phyloP scores from a whole-genome alignment of 768 basidiomycete species.

The Collybiopsis confluens region DNA sequence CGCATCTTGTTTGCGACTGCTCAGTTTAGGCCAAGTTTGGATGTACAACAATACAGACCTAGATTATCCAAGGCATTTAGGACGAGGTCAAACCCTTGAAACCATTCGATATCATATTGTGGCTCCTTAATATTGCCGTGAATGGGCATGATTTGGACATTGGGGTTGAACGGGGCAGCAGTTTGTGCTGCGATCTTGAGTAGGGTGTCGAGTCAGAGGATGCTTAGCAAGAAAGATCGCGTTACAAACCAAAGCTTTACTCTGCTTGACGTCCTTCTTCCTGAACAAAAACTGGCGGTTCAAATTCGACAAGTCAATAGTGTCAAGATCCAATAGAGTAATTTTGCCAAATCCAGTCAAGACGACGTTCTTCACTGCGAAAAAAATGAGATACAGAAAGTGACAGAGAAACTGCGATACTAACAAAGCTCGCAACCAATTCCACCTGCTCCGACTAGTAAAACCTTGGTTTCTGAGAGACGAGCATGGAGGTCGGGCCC shows the following conservation, averaged over 20 bases:
- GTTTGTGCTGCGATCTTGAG: constrained; percentile 77
- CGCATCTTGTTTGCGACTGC: constrained; percentile 57
- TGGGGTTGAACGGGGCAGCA: constrained; percentile 81
- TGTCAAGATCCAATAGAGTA: constrained; percentile 92
- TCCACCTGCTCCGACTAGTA: constrained; percentile 93
- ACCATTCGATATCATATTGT: constrained; percentile 88
- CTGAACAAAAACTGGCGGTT: constrained; percentile 96
- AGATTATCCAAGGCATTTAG: constrained; percentile 96
- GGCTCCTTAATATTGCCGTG: constrained; percentile 95
- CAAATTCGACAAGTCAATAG: constrained; percentile 96
- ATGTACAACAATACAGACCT: constrained; percentile 44
- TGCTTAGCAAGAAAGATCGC: constrained; percentile 2
- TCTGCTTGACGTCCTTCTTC: constrained; percentile 96
- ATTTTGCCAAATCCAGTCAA: constrained; percentile 90
- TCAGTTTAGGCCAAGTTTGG: background rate
- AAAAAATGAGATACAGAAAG: background rate
- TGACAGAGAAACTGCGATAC: constrained; percentile 18
- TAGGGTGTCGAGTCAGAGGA: background rate
- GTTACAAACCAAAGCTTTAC: constrained; percentile 78
- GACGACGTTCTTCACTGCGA: constrained; percentile 90
- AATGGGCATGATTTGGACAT: constrained; percentile 81
- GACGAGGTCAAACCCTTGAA: constrained; percentile 85
- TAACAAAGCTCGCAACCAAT: constrained; percentile 94
- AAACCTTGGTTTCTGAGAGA: constrained; percentile 61
- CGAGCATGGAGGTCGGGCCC: constrained; percentile 65